phyloP scores from a whole-genome alignment of 2,329 filamentous ascomycete genomes.

The Clonostachys sp. region DNA sequence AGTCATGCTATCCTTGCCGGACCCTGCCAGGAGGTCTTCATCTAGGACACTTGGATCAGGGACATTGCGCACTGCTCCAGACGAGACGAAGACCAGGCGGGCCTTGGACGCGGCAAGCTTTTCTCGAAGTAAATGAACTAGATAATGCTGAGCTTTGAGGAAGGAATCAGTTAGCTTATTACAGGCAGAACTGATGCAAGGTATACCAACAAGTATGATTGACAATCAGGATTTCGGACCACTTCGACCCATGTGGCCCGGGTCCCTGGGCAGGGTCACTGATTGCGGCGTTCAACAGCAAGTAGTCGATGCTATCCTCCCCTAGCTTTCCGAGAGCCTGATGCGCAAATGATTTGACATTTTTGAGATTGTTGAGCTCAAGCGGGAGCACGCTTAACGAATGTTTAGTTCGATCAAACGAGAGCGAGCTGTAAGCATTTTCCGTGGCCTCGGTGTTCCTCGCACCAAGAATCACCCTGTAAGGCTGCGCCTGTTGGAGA shows the following conservation, averaged over 20 bases:
- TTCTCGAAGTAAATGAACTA: constrained; percentile 41
- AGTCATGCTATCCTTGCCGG: constrained; percentile 16
- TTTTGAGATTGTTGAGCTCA: constrained; percentile 37
- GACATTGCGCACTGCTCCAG: constrained; percentile 37
- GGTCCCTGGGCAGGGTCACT: constrained; percentile 23
- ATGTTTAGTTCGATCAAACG: constrained; percentile 32
- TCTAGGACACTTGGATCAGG: constrained; percentile 27
- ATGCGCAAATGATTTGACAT: constrained; percentile 40
- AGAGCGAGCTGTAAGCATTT: constrained; percentile 32
- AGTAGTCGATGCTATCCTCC: constrained; percentile 35
- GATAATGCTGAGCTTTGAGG: constrained; percentile 44
- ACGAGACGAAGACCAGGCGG: constrained; percentile 45
- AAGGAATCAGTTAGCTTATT: neutral
- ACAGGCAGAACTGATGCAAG: neutral
- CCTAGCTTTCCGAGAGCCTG: constrained; percentile 35
- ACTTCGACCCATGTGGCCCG: constrained; percentile 34
- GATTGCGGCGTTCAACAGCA: constrained; percentile 44
- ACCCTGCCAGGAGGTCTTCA: constrained; percentile 29
- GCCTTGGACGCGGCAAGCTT: constrained; percentile 40
- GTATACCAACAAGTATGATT: constrained; percentile 42
- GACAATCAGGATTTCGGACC: constrained; percentile 46
- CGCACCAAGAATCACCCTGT: constrained; percentile 43
- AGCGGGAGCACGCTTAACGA: constrained; percentile 39
- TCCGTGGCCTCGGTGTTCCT: constrained; percentile 34
- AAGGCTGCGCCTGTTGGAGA: constrained; percentile 35